Evolutionary conservation across 148 eudicot species (phyloP).

Genomic region (Rhododendron kiyosumense): DNA sequence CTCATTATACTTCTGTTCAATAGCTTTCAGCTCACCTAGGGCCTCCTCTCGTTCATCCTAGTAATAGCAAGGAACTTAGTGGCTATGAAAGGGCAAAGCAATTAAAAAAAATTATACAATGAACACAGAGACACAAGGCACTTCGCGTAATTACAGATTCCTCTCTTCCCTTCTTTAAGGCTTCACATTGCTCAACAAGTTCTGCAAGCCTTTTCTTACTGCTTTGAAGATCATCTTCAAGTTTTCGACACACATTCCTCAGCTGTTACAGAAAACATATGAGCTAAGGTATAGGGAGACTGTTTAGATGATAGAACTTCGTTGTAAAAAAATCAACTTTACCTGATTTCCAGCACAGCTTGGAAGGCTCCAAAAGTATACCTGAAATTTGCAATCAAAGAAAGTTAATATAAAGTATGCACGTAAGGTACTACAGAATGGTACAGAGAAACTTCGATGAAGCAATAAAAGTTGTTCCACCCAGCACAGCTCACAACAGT

Average conservation of each 20-base stretch:
- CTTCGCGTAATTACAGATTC: constrained; percentile 59
- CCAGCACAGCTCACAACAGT: neutral
- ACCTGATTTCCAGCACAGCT: constrained; percentile 99
- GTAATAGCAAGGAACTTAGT: constrained; percentile 13
- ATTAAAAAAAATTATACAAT: neutral
- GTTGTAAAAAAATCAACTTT: constrained; percentile 2
- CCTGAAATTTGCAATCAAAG: constrained; percentile 31
- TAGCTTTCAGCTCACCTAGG: constrained; percentile 57
- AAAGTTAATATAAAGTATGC: neutral
- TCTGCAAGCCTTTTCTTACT: constrained; percentile 65
- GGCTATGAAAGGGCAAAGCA: constrained; percentile 12
- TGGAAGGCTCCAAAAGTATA: constrained; percentile 98
- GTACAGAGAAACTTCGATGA: constrained; percentile 1
- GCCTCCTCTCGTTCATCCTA: constrained; percentile 95
- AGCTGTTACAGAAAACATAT: constrained; percentile 41
- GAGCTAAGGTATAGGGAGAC: constrained; percentile 4
- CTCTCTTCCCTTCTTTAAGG: constrained; percentile 85
- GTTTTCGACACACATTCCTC: constrained; percentile 60
- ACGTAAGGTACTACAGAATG: neutral
- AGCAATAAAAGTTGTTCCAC: neutral
- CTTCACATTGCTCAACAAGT: constrained; percentile 55
- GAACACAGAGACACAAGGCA: neutral
- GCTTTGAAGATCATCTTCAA: constrained; percentile 68
- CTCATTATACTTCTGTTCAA: constrained; percentile 64
- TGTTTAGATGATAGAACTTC: neutral